phyloP scores from a whole-genome alignment of 148 eudicot species.

The Rhododendron kiyosumense region DNA sequence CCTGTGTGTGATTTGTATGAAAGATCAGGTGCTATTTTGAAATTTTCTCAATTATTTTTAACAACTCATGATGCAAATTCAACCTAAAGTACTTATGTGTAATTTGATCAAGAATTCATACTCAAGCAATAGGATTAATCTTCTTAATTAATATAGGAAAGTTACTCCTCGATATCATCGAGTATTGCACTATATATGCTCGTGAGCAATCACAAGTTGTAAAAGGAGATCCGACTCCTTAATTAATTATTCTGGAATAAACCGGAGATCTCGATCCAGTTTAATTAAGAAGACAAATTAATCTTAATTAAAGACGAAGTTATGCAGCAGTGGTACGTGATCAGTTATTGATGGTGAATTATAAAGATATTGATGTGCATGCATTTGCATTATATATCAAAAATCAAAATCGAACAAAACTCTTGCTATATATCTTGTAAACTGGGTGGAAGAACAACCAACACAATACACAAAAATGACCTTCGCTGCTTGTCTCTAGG shows the following conservation, averaged over 20 bases:
- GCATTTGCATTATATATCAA: too few species aligned
- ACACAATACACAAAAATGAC: not conserved
- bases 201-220: not conserved
- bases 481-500: not conserved
- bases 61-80: not conserved
- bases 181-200: not conserved
- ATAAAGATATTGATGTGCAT: too few species aligned
- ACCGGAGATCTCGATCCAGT: not conserved
- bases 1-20: too few species aligned
- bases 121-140: not conserved
- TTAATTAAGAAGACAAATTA: too few species aligned
- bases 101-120: not conserved
- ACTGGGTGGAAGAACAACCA: not conserved
- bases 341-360: too few species aligned
- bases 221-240: not conserved
- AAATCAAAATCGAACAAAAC: too few species aligned
- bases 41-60: not conserved
- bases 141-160: not conserved
- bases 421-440: not conserved
- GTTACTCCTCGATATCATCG: not conserved
- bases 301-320: too few species aligned
- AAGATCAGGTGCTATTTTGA: too few species aligned
- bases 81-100: not conserved
- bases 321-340: too few species aligned
- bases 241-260: not conserved